Conservation (phyloP, 768 basidiomycete species). For the Myochromella boudieri region DNA sequence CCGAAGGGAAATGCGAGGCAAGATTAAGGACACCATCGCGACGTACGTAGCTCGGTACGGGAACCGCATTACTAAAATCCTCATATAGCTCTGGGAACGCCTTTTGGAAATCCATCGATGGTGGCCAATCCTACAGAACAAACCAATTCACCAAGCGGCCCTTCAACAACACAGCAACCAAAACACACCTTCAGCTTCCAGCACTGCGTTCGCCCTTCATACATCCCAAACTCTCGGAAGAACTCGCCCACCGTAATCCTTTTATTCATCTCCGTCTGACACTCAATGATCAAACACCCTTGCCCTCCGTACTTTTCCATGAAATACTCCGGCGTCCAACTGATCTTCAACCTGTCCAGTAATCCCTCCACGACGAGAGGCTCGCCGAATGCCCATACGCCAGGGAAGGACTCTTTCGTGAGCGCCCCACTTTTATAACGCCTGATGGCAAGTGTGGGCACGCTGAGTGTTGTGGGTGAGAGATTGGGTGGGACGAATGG, state of each 20-base stretch:
- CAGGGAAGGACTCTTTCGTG: constrained; percentile 59
- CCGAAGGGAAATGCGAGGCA: constrained; percentile 84
- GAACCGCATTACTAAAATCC: constrained; percentile 82
- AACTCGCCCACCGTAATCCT: constrained; percentile 73
- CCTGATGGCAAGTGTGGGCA: constrained; percentile 47
- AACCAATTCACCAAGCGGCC: background rate
- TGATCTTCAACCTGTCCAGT: constrained; percentile 56
- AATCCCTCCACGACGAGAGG: constrained; percentile 78
- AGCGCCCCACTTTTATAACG: constrained; percentile 49
- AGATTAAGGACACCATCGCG: constrained; percentile 89
- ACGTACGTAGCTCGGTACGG: constrained; percentile 87
- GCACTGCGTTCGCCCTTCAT: constrained; percentile 52
- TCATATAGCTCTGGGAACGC: constrained; percentile 84
- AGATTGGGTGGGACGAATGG: constrained; percentile 19
- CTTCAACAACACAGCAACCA: background rate
- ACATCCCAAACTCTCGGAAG: constrained; percentile 75
- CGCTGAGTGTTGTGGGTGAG: constrained; percentile 21
- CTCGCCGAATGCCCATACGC: constrained; percentile 71
- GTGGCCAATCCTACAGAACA: constrained; percentile 81
- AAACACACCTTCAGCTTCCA: constrained; percentile 73
- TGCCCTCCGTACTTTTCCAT: constrained; percentile 63
- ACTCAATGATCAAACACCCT: constrained; percentile 75
- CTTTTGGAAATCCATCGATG: constrained; percentile 79
- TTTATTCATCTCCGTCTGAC: constrained; percentile 68
- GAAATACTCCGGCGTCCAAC: constrained; percentile 87